phyloP scores from a whole-genome alignment of 805 yeast genomes.

The Sporopachydermia quercuum region DNA sequence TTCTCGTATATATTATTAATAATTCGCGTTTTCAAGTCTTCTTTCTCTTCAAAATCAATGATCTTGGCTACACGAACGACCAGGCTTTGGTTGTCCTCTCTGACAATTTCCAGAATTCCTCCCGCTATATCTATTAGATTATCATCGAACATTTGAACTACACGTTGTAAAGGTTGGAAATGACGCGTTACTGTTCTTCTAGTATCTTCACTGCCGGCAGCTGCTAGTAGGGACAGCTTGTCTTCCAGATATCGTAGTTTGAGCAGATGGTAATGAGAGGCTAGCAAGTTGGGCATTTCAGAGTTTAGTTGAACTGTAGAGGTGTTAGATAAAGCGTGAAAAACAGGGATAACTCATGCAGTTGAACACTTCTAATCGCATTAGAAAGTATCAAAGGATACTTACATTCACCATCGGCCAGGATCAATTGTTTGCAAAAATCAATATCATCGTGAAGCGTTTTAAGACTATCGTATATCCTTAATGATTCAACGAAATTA shows the following conservation, averaged over 20 bases:
- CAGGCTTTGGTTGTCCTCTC: constrained; percentile 51
- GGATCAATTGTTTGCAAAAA: constrained; percentile 38
- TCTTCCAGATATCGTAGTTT: constrained; percentile 69
- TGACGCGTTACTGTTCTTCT: constrained; percentile 49
- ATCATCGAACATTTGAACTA: constrained; percentile 45
- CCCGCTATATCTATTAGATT: constrained; percentile 50
- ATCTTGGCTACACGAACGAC: constrained; percentile 62
- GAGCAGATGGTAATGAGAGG: constrained; percentile 56
- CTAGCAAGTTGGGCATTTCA: constrained; percentile 39
- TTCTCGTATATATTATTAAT: constrained; percentile 19
- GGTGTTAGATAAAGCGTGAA: constrained; percentile 13
- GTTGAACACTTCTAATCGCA: constrained; percentile 5
- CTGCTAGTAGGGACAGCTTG: constrained; percentile 45
- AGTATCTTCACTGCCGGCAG: constrained; percentile 43
- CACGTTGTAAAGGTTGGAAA: constrained; percentile 30
- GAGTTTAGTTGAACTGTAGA: constrained; percentile 24
- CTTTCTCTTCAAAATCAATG: constrained; percentile 64
- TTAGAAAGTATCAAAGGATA: no score
- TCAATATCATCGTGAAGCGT: constrained; percentile 36
- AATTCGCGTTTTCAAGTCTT: constrained; percentile 44
- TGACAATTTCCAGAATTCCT: constrained; percentile 56
- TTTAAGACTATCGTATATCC: constrained; percentile 47
- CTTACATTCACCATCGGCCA: constrained; percentile 26
- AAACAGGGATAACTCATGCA: constrained; percentile 10
- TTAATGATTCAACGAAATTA: constrained; percentile 54